Base-by-base conservation (phyloP, 768 basidiomycete species). In the Leccinum subgranulosum region DNA sequence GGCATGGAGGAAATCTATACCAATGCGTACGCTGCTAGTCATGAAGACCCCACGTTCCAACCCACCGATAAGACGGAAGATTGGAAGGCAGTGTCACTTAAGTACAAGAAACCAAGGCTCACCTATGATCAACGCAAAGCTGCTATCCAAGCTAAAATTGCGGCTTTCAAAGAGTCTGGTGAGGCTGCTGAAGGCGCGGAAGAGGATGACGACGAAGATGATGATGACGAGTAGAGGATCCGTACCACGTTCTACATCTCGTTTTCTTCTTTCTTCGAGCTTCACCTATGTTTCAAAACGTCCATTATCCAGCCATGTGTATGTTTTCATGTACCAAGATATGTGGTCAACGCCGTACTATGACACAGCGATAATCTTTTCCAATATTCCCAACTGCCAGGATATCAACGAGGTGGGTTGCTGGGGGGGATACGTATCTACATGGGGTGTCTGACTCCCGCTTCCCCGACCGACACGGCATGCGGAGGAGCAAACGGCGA, bases 1-100 rank as follows among this genome's bases (percentile, higher is more conserved):
- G 96, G 98, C 69, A 93, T 98, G 2, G 93, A 98, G 74, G 97
- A 98, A 72, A 88, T 99, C 60, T 98, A 91, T 80, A 82, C 84
- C 39, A 90, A 88, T 68, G 95, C 92, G 2, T 92, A 97, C 77
- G 88, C 92, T 55, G 92, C 94, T 61, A 99, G 98, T 75, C 92
- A 97, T 60, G 95, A 95, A 71, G 88, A 97, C 72, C 96, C 97
- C 49, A 75, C 77, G 21, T 95, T 95, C 84, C 86, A 91, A 75
- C 87, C 92, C 51, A 85, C 88, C 39, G 90, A 94, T 60, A 97
- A 98, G 79, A 75, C 86, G 43, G 82, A 82, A 68, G 92, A 95
- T 78, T 98, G 95, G 95, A 93, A 89, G 73, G 80, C 88, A 31
- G 96, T 97, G 75, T 76, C 79, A 57, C 71, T 81, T 68, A 93